These are phyloP conservation scores for Alternaria sp. DNA, from an alignment of 2,329 filamentous ascomycete genomes.

Conservation along the genomic window DNA sequence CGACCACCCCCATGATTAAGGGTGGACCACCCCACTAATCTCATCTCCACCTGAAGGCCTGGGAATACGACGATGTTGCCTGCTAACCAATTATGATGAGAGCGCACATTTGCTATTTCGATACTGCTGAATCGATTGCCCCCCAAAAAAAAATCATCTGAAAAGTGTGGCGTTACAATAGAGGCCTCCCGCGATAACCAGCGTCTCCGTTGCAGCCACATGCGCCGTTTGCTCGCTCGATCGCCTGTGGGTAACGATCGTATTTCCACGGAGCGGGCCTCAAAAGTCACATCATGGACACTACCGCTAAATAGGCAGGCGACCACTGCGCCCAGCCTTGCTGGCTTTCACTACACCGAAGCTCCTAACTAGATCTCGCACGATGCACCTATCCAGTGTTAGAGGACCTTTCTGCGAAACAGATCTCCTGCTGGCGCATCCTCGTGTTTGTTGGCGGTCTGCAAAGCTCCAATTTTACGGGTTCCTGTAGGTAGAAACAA, in stretches of 20 bases:
- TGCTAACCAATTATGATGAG: too few relatives aligned
- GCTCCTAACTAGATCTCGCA: constrained; percentile 5
- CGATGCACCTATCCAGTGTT: constrained; percentile 12
- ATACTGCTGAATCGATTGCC: too few relatives aligned
- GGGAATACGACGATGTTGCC: too few relatives aligned
- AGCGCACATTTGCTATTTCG: too few relatives aligned
- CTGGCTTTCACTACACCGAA: constrained; percentile 18
- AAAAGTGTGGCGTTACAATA: too few relatives aligned
- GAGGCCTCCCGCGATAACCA: constrained; percentile 1
- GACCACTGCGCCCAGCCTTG: constrained; percentile 21
- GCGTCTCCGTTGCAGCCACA: not conserved
- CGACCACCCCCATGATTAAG: too few relatives aligned
- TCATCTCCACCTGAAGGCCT: too few relatives aligned
- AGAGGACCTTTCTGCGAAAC: not conserved
- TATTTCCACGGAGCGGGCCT: constrained; percentile 10
- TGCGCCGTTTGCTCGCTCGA: constrained; percentile 1
- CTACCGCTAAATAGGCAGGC: constrained; percentile 29
- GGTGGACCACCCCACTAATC: too few relatives aligned
- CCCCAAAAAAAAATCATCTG: too few relatives aligned
- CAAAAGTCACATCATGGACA: constrained; percentile 6
- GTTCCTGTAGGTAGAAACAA: constrained; percentile 28
- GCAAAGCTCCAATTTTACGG: constrained; percentile 21
- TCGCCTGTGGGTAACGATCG: constrained; percentile 7
- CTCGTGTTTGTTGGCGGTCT: constrained; percentile 14
- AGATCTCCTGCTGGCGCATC: constrained; percentile 6